phyloP scores from a whole-genome alignment of 257 asterid genomes.

The Perilla frutescens region DNA sequence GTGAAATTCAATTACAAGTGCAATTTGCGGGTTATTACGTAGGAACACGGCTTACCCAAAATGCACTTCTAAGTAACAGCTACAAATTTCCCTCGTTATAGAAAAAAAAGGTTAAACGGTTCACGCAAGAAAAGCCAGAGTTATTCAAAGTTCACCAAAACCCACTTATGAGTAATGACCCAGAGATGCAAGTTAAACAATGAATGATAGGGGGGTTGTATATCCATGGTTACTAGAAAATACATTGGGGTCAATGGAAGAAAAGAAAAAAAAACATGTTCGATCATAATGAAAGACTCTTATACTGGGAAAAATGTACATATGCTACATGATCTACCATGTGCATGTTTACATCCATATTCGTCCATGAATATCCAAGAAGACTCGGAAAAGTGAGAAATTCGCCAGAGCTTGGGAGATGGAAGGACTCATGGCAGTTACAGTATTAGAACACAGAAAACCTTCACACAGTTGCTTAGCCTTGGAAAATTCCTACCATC shows the following conservation, averaged over 20 bases:
- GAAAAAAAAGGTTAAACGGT: too few relatives aligned
- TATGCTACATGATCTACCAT: constrained; percentile 29
- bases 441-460: constrained; percentile 17
- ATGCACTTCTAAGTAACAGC: too few relatives aligned
- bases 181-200: constrained; percentile 4
- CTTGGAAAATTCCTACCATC: constrained; percentile 50
- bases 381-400: constrained; percentile 15
- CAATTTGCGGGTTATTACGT: too few relatives aligned
- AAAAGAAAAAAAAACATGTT: background rate
- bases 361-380: background rate
- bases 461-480: constrained; percentile 9
- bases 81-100: too few relatives aligned
- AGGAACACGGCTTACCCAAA: too few relatives aligned
- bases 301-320: constrained; percentile 9
- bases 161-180: background rate
- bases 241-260: background rate
- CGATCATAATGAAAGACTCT: background rate
- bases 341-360: background rate
- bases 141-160: too few relatives aligned
- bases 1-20: background rate
- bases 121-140: too few relatives aligned
- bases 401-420: constrained; percentile 1
- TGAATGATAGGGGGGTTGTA: background rate
- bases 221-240: background rate
- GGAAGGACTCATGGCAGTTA: constrained; percentile 22